These are phyloP conservation scores for Haplographium delicatum DNA, from an alignment of 495 filamentous ascomycete species.

Conservation along the genomic window DNA sequence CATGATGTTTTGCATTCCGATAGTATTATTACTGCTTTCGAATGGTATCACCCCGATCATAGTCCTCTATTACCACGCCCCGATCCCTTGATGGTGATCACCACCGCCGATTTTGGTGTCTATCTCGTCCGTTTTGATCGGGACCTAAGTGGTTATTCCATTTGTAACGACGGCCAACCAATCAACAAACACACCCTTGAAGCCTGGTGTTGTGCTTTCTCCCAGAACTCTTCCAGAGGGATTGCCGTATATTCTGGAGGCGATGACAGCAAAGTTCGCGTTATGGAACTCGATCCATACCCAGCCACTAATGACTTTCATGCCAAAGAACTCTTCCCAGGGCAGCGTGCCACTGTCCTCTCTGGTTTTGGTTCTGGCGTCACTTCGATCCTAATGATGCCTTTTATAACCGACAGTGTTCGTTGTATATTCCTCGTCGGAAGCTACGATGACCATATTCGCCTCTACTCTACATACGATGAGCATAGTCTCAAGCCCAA, in stretches of 20 bases:
- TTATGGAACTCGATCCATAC: too few relatives aligned
- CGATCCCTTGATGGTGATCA: conserved; percentile 6
- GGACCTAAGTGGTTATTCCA: conserved; percentile 33
- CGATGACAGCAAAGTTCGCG: conserved; percentile 54
- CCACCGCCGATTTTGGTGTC: conserved; percentile 4
- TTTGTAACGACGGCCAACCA: conserved; percentile 26
- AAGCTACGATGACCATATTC: conserved; percentile 84
- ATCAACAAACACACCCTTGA: conserved; percentile 32
- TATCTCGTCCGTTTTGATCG: conserved; percentile 8
- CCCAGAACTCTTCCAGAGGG: neutral
- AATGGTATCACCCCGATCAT: conserved; percentile 59
- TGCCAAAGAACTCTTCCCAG: neutral
- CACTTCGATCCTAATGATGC: conserved; percentile 74
- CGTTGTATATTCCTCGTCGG: conserved; percentile 66
- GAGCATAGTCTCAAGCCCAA: conserved; percentile 30
- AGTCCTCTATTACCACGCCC: too few relatives aligned
- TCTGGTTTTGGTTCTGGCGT: conserved; percentile 75
- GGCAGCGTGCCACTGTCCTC: conserved; percentile 14
- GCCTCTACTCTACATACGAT: conserved; percentile 53
- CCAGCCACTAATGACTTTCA: too few relatives aligned
- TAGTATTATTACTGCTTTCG: conserved; percentile 62
- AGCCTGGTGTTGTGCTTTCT: conserved; percentile 63
- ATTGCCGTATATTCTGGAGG: conserved; percentile 61
- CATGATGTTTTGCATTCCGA: conserved; percentile 31
- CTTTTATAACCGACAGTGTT: conserved; percentile 33